Evolutionary conservation across 441 rosid species (phyloP).

Genomic region (Eutrema salsugineum): DNA sequence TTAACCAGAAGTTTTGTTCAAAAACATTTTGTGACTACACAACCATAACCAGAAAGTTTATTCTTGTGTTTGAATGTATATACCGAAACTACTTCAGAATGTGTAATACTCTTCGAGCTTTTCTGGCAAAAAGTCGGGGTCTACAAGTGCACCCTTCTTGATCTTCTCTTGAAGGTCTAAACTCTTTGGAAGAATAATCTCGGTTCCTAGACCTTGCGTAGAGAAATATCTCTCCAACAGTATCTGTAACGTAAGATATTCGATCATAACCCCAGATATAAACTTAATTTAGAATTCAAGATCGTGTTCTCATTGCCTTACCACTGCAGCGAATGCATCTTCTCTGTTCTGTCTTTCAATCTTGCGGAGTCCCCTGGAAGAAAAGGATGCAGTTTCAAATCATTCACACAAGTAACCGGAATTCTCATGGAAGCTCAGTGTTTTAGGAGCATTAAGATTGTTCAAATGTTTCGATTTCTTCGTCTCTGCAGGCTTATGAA

Average conservation of each 20-base stretch:
- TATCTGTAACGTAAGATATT: constrained; percentile 44
- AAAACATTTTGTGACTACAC: background rate
- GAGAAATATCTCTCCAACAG: constrained; percentile 75
- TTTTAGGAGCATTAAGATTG: background rate
- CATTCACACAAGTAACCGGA: background rate
- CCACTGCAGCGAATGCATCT: constrained; percentile 88
- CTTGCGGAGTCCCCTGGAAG: constrained; percentile 67
- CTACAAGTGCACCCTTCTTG: constrained; percentile 45
- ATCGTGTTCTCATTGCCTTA: constrained; percentile 29
- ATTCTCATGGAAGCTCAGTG: background rate
- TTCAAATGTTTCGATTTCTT: no score
- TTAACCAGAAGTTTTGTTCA: background rate
- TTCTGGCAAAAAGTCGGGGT: constrained; percentile 48
- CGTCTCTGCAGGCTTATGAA: no score
- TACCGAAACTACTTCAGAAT: constrained; percentile 1
- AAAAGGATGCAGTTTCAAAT: background rate
- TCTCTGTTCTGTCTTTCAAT: constrained; percentile 45
- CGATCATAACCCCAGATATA: background rate
- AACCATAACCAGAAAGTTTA: background rate
- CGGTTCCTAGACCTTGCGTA: constrained; percentile 48
- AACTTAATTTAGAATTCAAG: background rate
- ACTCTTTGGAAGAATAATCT: constrained; percentile 75
- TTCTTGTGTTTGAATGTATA: background rate
- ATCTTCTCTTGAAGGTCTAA: constrained; percentile 69
- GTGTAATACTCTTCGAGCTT: constrained; percentile 26